phyloP scores from a whole-genome alignment of 2,329 filamentous ascomycete genomes.

The Fusarium sp. region DNA sequence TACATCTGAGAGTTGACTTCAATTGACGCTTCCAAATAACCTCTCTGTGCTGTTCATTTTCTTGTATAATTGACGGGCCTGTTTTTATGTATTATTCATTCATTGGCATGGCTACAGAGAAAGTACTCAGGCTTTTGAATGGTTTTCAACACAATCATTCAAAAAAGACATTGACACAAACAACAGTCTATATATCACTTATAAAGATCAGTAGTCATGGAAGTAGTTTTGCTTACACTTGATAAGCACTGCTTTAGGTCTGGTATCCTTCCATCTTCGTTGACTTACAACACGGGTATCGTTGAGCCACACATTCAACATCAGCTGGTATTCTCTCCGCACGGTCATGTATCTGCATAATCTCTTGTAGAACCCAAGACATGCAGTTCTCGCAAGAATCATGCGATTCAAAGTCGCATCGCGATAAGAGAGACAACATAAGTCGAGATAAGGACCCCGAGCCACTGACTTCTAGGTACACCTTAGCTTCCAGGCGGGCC shows the following conservation, averaged over 20 bases:
- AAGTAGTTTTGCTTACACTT: neutral
- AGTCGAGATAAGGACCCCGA: constrained; percentile 30
- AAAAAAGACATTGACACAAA: no score
- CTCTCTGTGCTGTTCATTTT: neutral
- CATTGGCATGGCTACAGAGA: no score
- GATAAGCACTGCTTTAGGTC: neutral
- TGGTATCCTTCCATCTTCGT: neutral
- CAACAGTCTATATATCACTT: no score
- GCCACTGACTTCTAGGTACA: neutral
- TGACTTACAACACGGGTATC: neutral
- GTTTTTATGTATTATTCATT: neutral
- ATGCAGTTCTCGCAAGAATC: constrained; percentile 26
- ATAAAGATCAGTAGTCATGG: no score
- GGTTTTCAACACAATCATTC: neutral
- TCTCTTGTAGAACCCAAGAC: neutral
- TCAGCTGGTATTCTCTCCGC: neutral
- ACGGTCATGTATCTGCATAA: constrained; percentile 5
- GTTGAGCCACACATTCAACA: neutral
- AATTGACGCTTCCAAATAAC: neutral
- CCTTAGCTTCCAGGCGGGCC: constrained; percentile 34
- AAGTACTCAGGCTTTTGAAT: neutral
- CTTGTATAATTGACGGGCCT: neutral
- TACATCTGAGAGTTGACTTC: neutral
- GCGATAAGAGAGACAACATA: constrained; percentile 28
- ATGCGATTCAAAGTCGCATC: constrained; percentile 35